These are phyloP conservation scores for Coemansia sp. DNA, from an alignment of 192 early-diverging fungal genomes.

Conservation along the genomic window DNA sequence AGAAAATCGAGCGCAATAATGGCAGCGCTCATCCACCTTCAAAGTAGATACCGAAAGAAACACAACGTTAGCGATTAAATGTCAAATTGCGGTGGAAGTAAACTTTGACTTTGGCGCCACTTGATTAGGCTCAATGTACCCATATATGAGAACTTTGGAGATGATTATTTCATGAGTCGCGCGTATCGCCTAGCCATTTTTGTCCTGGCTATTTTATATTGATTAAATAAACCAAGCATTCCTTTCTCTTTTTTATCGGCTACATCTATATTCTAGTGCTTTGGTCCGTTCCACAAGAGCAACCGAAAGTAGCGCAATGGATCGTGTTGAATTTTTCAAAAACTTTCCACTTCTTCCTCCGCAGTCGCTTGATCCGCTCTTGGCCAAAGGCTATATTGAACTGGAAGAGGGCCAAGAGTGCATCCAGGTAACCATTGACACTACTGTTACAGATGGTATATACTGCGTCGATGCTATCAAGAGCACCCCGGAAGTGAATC, in stretches of 20 bases:
- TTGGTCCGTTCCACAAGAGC: background rate
- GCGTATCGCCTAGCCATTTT: no score
- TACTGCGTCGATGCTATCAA: slow-evolving; percentile 34
- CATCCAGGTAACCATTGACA: slow-evolving; percentile 26
- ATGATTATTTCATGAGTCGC: background rate
- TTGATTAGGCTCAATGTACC: background rate
- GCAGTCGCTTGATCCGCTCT: slow-evolving; percentile 29
- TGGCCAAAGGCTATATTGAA: slow-evolving; percentile 41
- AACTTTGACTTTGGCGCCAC: background rate
- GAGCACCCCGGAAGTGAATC: slow-evolving; percentile 28
- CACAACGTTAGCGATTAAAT: no score
- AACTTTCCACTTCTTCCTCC: slow-evolving; percentile 41
- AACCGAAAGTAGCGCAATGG: slow-evolving; percentile 11
- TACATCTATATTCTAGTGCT: background rate
- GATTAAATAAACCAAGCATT: background rate
- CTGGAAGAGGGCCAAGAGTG: slow-evolving; percentile 16
- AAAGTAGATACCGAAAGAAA: no score
- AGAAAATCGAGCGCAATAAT: no score
- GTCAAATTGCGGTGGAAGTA: no score
- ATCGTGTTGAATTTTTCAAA: slow-evolving; percentile 45
- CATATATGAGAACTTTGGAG: background rate
- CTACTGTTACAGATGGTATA: slow-evolving; percentile 1
- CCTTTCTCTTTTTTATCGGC: background rate
- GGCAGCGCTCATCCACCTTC: no score
- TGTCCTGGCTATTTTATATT: no score